A percentile compares a stretch with the other conserved stretches of the same genome.
Evolutionary conservation across 2,329 filamentous ascomycete species (phyloP).

Genomic region (Penicillium sp.): DNA sequence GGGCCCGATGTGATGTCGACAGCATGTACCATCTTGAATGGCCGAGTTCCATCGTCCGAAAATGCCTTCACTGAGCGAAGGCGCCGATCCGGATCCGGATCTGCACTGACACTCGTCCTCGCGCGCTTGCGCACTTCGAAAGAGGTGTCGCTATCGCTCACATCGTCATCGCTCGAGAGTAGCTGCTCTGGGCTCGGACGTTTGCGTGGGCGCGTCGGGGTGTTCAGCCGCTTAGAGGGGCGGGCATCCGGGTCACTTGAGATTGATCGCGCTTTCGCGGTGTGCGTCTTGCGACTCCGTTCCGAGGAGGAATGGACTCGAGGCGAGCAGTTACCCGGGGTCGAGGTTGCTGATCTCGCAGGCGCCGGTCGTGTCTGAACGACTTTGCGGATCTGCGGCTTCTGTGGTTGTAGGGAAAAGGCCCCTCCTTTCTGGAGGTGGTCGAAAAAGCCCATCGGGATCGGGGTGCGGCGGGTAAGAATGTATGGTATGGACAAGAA

Average conservation of each 20-base stretch:
- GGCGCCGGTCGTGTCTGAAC: conserved; percentile 37
- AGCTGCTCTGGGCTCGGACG: conserved; percentile 39
- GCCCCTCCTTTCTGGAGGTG: conserved; percentile 46
- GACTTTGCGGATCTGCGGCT: conserved; percentile 44
- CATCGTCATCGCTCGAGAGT: conserved; percentile 43
- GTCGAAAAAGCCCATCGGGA: conserved; percentile 46
- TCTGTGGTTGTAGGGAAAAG: conserved; percentile 43
- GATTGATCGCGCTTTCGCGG: conserved; percentile 28
- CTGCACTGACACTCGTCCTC: conserved; percentile 40
- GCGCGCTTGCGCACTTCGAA: conserved; percentile 46
- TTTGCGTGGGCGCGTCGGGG: conserved; percentile 36
- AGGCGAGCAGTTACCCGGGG: conserved; percentile 20
- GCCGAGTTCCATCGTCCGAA: conserved; percentile 37
- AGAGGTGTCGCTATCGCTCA: conserved; percentile 42
- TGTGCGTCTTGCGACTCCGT: conserved; percentile 24
- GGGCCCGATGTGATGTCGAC: conserved; percentile 47
- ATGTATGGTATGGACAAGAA: conserved; percentile 4
- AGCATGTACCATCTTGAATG: conserved; percentile 50
- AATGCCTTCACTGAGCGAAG: conserved; percentile 48
- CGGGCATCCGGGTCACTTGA: conserved; percentile 30
- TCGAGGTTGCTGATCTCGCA: conserved; percentile 30
- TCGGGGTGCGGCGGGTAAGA: conserved; percentile 6
- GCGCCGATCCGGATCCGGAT: conserved; percentile 45
- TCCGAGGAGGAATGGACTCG: conserved; percentile 20
- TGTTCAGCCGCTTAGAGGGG: conserved; percentile 32